Evolutionary conservation across 164 flowering plant genomes (phyloP).

Genomic region (Magnolia sinica): DNA sequence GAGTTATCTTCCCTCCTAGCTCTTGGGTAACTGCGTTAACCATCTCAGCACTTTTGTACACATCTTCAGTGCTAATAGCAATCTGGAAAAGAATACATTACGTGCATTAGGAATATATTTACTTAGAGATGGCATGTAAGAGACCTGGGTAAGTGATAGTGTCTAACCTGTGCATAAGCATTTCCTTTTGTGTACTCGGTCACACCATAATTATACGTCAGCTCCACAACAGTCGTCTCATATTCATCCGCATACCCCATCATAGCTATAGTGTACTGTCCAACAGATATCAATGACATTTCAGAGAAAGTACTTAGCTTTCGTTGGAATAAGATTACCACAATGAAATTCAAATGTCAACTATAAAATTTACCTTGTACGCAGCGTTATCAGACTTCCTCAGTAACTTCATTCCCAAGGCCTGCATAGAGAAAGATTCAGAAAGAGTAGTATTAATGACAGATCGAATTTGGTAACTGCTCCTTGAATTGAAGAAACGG

Average conservation of each 20-base stretch:
- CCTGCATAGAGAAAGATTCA: conserved; percentile 39
- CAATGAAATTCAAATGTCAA: neutral
- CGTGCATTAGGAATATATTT: conserved; percentile 6
- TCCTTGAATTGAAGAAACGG: too few species aligned
- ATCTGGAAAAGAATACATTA: conserved; percentile 35
- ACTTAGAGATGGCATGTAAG: neutral
- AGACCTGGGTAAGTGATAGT: neutral
- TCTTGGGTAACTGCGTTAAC: conserved; percentile 73
- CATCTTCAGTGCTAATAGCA: conserved; percentile 92
- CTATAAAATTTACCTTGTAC: conserved; percentile 50
- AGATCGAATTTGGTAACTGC: neutral
- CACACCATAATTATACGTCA: conserved; percentile 94
- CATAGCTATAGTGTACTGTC: conserved; percentile 85
- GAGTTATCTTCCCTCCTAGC: conserved; percentile 94
- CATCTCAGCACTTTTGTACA: conserved; percentile 84
- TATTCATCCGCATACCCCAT: conserved; percentile 84
- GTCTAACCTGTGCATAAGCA: conserved; percentile 92
- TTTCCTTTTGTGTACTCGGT: conserved; percentile 94
- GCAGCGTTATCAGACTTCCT: conserved; percentile 69
- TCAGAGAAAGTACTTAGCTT: conserved; percentile 11
- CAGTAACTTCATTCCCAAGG: conserved; percentile 80
- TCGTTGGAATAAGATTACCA: neutral
- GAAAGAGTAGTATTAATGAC: neutral
- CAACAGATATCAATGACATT: conserved; percentile 11
- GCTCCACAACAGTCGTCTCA: conserved; percentile 78